Evolutionary conservation across 805 yeast genomes (phyloP).

Genomic region (Candida anglica): DNA sequence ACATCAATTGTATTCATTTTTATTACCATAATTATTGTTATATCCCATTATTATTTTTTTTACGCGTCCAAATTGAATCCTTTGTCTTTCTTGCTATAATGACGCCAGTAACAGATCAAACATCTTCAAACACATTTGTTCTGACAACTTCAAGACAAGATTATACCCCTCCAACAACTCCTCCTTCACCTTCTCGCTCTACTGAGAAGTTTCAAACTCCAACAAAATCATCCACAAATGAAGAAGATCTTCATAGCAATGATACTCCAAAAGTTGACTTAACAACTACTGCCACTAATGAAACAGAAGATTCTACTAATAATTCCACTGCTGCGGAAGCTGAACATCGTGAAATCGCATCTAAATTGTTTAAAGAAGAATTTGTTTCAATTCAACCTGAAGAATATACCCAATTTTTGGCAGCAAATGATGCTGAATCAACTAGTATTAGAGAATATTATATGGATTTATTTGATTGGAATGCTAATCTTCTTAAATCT

Average conservation of each 20-base stretch:
- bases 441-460: conserved; percentile 37
- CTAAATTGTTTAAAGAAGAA: conserved; percentile 32
- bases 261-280: neutral
- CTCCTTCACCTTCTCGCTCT: conserved; percentile 4
- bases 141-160: neutral
- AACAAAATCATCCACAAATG: neutral
- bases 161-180: conserved; percentile 6
- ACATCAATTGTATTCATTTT: no score
- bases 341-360: conserved; percentile 32
- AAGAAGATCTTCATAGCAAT: neutral
- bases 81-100: neutral
- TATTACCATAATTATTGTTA: no score
- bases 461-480: conserved; percentile 46
- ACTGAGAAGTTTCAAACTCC: conserved; percentile 4
- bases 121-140: no score
- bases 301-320: conserved; percentile 1
- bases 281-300: conserved; percentile 2
- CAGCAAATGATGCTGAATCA: conserved; percentile 36
- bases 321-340: conserved; percentile 3
- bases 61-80: neutral
- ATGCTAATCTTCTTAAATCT: conserved; percentile 50
- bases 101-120: no score
- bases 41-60: no score
- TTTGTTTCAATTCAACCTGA: conserved; percentile 41
- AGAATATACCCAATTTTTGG: conserved; percentile 41